Conservation (phyloP, 1,284 basidiomycete species). For the Prillingera fragicola region DNA sequence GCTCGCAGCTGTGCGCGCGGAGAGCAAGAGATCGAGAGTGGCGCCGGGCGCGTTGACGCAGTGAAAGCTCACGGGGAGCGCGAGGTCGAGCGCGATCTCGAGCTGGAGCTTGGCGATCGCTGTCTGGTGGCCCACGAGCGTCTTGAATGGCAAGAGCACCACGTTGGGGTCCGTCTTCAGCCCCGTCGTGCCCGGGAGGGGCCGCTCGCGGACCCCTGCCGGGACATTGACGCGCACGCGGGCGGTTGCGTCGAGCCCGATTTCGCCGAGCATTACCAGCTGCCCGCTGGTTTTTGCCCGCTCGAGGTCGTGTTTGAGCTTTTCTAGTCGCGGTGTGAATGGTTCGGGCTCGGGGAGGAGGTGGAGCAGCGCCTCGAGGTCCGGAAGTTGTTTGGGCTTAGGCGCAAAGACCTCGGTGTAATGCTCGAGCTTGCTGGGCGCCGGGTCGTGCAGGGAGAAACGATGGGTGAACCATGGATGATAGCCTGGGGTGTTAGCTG, state of each 20-base stretch:
- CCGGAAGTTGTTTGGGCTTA: constrained; percentile 10
- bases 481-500: constrained; percentile 34
- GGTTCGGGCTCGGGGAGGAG: constrained; percentile 39
- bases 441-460: constrained; percentile 32
- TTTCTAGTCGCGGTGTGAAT: constrained; percentile 23
- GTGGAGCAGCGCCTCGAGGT: constrained; percentile 27
- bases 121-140: constrained; percentile 47
- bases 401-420: constrained; percentile 44
- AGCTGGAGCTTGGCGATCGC: constrained; percentile 44
- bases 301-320: constrained; percentile 22
- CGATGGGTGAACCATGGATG: constrained; percentile 52
- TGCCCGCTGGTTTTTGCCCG: constrained; percentile 16
- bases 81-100: constrained; percentile 45
- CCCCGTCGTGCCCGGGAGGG: neutral
- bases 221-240: constrained; percentile 9
- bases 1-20: constrained; percentile 30
- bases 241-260: constrained; percentile 49
- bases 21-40: constrained; percentile 41
- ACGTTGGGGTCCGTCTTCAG: constrained; percentile 6
- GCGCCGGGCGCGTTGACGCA: constrained; percentile 47
- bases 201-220: no score
- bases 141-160: constrained; percentile 45
- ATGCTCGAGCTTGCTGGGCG: constrained; percentile 40
- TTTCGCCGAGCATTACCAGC: constrained; percentile 49
- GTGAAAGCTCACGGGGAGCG: constrained; percentile 48